Conservation (phyloP, 176 grass and related monocot genomes). For the Tillandsia fasciculata region DNA sequence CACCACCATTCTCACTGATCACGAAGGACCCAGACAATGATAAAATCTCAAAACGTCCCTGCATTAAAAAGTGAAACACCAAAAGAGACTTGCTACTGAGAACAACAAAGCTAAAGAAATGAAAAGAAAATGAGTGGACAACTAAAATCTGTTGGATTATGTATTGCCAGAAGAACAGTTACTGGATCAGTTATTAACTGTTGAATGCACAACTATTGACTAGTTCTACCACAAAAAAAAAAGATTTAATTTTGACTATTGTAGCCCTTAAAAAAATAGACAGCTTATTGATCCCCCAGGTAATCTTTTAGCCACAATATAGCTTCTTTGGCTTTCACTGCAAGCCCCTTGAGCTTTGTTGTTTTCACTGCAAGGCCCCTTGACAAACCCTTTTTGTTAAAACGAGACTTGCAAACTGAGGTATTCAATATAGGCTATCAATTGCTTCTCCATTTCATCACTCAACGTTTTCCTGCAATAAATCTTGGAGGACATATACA, state of each 20-base stretch:
- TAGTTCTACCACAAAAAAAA: not conserved
- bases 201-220: not conserved
- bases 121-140: not conserved
- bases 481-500: too few species aligned
- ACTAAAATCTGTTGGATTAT: not conserved
- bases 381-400: not conserved
- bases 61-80: constrained; percentile 6
- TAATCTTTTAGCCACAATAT: not conserved
- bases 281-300: not conserved
- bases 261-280: not conserved
- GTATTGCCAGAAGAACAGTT: not conserved
- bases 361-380: too few species aligned
- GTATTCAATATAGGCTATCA: not conserved
- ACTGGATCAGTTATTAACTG: not conserved
- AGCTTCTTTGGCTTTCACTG: not conserved
- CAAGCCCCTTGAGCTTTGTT: not conserved
- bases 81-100: not conserved
- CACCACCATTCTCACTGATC: constrained; percentile 51
- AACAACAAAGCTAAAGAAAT: not conserved
- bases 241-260: not conserved
- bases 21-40: constrained; percentile 81
- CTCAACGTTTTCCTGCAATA: not conserved
- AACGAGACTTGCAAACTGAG: not conserved
- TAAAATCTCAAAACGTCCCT: constrained; percentile 90
- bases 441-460: not conserved